A percentile compares a stretch with the other conserved stretches of the same genome.
Conservation (phyloP, 1,284 basidiomycete genomes). For the Pseudozyma tsukubaensis region DNA sequence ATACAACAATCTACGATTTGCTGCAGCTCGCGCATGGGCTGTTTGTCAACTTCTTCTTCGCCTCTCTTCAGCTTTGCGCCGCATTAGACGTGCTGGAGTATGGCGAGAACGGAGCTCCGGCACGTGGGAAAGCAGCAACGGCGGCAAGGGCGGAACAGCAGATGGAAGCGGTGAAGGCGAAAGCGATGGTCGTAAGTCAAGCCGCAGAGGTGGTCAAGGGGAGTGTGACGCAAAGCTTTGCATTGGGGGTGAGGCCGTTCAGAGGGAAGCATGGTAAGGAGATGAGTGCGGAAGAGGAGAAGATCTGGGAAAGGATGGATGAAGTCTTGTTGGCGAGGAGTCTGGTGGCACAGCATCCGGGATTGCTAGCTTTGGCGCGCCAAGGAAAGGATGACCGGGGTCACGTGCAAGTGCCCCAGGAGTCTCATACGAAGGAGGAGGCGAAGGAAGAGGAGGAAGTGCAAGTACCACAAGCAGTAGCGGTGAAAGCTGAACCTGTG, state of each 20-base stretch:
- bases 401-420: neutral
- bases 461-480: neutral
- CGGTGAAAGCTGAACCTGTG: neutral
- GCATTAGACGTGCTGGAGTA: slow-evolving; percentile 67
- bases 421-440: slow-evolving; percentile 7
- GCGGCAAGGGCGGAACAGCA: slow-evolving; percentile 6
- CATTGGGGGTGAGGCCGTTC: slow-evolving; percentile 16
- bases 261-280: neutral
- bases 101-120: slow-evolving; percentile 19
- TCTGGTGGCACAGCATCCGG: slow-evolving; percentile 24
- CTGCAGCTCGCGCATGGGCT: slow-evolving; percentile 80
- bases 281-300: slow-evolving; percentile 21
- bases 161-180: slow-evolving; percentile 14
- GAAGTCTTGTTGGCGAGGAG: slow-evolving; percentile 24
- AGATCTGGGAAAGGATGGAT: slow-evolving; percentile 19
- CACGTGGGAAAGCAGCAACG: neutral
- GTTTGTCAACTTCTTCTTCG: slow-evolving; percentile 79
- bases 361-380: neutral
- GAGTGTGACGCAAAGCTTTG: slow-evolving; percentile 6
- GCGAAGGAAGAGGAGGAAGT: neutral
- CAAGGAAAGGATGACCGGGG: neutral
- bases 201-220: slow-evolving; percentile 1
- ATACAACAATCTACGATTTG: slow-evolving; percentile 78
- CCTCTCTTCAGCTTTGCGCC: slow-evolving; percentile 76
- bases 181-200: slow-evolving; percentile 3